phyloP scores from a whole-genome alignment of 768 basidiomycete genomes.

The Trametes cingulata region DNA sequence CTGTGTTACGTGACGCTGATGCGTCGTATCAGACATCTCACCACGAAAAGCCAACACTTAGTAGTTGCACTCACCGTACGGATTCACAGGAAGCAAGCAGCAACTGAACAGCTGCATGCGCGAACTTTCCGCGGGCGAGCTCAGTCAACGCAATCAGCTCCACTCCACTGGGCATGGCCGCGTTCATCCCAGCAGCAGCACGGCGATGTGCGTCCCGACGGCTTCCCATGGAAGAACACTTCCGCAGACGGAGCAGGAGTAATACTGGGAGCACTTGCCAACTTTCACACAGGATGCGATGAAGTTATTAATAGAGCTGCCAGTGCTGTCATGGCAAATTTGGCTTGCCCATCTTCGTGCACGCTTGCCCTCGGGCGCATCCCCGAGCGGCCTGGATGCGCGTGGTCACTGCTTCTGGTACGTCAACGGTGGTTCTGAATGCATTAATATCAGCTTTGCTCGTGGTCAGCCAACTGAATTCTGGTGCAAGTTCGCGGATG shows the following conservation, averaged over 20 bases:
- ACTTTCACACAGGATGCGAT: not conserved
- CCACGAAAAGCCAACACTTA: too few relatives aligned
- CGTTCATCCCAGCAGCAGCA: not conserved
- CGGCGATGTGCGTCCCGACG: slow-evolving; percentile 6
- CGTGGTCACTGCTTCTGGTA: not conserved
- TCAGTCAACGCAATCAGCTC: too few relatives aligned
- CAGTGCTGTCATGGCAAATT: not conserved
- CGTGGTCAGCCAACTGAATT: not conserved
- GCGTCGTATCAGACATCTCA: too few relatives aligned
- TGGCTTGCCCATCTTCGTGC: not conserved
- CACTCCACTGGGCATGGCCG: not conserved
- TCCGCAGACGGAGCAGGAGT: not conserved
- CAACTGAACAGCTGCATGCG: too few relatives aligned
- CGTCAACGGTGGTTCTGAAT: not conserved
- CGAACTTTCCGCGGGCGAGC: too few relatives aligned
- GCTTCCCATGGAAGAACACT: slow-evolving; percentile 14
- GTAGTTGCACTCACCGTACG: too few relatives aligned
- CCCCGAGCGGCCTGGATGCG: not conserved
- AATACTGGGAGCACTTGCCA: not conserved
- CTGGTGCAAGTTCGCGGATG: not conserved
- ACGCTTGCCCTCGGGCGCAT: not conserved
- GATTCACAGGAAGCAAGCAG: too few relatives aligned
- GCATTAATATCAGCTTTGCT: not conserved
- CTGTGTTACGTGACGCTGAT: too few relatives aligned
- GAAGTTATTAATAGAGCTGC: not conserved